Conservation (phyloP, 2,329 filamentous ascomycete genomes). For the Alternaria hordeiaustralica region DNA sequence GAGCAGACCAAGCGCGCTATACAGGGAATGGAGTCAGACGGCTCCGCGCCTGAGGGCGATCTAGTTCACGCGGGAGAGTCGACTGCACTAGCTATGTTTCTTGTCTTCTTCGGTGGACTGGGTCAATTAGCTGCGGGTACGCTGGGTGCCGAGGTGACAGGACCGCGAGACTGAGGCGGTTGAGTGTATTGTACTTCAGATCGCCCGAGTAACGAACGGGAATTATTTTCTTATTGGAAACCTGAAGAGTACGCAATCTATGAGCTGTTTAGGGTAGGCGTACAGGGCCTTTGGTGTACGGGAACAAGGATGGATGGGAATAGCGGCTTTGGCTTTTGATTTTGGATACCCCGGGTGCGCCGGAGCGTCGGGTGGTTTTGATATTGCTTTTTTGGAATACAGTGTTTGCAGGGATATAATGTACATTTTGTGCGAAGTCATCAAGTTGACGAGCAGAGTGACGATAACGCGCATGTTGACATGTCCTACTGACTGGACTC, state of each 20-base stretch:
- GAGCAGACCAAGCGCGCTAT: constrained; percentile 28
- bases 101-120: constrained; percentile 44
- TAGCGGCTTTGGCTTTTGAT: background rate
- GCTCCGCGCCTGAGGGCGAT: constrained; percentile 31
- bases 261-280: background rate
- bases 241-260: background rate
- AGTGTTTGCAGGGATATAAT: background rate
- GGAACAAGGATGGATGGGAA: background rate
- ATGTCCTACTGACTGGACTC: background rate
- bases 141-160: constrained; percentile 45
- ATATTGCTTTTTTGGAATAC: constrained; percentile 4
- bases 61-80: constrained; percentile 43
- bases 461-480: background rate
- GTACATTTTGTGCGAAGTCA: background rate
- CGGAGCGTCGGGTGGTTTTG: background rate
- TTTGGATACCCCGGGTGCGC: background rate
- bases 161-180: constrained; percentile 20
- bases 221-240: background rate
- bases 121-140: constrained; percentile 42
- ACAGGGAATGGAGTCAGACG: constrained; percentile 39
- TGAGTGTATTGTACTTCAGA: background rate
- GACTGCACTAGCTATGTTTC: constrained; percentile 43
- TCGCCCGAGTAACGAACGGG: background rate
- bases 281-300: background rate
- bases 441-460: background rate